Evolutionary conservation across 805 yeast species (phyloP).

Genomic region (Hanseniaspora meyeri): DNA sequence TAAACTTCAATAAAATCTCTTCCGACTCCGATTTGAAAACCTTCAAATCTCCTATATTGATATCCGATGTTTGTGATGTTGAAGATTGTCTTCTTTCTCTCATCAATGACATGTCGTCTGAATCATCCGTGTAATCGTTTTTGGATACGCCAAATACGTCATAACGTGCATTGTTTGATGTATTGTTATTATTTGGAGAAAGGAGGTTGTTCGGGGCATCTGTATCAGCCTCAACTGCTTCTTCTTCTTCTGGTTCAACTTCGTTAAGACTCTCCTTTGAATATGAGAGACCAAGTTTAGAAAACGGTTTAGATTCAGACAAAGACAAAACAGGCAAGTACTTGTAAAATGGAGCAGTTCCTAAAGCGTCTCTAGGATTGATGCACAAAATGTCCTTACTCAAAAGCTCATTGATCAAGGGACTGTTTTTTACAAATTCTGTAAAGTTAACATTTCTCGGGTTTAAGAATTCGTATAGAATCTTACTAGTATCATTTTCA

Average conservation of each 20-base stretch:
- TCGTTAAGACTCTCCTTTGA: background rate
- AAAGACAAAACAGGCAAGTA: constrained; percentile 23
- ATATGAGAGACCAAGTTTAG: background rate
- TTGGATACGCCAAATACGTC: background rate
- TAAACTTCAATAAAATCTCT: background rate
- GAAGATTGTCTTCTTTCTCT: background rate
- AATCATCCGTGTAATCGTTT: background rate
- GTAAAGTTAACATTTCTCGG: constrained; percentile 26
- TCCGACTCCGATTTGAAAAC: background rate
- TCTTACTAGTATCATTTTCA: constrained; percentile 25
- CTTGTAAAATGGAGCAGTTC: constrained; percentile 26
- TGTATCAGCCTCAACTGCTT: background rate
- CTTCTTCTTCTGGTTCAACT: background rate
- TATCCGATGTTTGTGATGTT: background rate
- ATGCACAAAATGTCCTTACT: constrained; percentile 26
- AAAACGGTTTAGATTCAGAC: constrained; percentile 1
- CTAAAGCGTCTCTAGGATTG: constrained; percentile 28
- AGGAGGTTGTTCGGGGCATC: background rate
- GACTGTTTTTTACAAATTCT: constrained; percentile 26
- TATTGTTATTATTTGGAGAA: background rate
- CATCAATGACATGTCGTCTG: background rate
- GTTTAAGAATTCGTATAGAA: constrained; percentile 26
- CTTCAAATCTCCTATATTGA: background rate
- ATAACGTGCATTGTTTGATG: too few relatives aligned
- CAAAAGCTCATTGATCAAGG: constrained; percentile 22